Base-by-base conservation (phyloP, 176 grass and related monocot species). In the Avena eriantha region DNA sequence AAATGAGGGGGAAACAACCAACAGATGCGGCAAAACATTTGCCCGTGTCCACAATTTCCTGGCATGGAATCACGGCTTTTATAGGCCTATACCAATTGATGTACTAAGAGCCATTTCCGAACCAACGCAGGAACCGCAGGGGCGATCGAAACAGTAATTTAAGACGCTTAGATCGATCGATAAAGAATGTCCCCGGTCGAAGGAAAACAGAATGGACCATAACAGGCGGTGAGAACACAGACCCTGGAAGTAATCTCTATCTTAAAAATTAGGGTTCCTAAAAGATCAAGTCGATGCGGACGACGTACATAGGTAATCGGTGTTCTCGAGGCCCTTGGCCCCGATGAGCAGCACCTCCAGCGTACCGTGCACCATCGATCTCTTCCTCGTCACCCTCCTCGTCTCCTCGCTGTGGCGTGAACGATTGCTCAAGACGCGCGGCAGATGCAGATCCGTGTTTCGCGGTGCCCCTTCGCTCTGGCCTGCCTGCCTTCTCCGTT, bases 321-420 rank as follows among this genome's bases (percentile, higher is more conserved):
- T 83, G 84, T 93, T 91, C 89, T 95, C 86, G 78, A 93, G 93
- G 81, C 93, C 87, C 87, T 93, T 95, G 73, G 94, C 94, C 70
- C 89, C 84, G 78, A 93, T 68, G 73, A 95, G 91, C 67, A 93
- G 89, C 81, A 93, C 89, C 83, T 93, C 89, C 84, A 95, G 87
- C 89, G 86, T 95, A 31, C 94, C 94, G 45, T 86, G 91, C 61
- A 89, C 75, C 89, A 91, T 92, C 86, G 80, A 67, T 73, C 8
- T 84, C 53, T 11, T 45, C 68, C 53, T 43, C 51, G 18, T 19
- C 14, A 43, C 31, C 4, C 22, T 22, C n/a, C 55, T 15, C 29
- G 29, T 1, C 29, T 46, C 5, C 2, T 54, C 55, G 46, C 76
- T 35, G 64, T 39, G 67, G 80, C 76, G 35, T 39, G 45, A 79